Evolutionary conservation across 176 grass and related monocot species (phyloP).

Genomic region (Oryza glumipatula): DNA sequence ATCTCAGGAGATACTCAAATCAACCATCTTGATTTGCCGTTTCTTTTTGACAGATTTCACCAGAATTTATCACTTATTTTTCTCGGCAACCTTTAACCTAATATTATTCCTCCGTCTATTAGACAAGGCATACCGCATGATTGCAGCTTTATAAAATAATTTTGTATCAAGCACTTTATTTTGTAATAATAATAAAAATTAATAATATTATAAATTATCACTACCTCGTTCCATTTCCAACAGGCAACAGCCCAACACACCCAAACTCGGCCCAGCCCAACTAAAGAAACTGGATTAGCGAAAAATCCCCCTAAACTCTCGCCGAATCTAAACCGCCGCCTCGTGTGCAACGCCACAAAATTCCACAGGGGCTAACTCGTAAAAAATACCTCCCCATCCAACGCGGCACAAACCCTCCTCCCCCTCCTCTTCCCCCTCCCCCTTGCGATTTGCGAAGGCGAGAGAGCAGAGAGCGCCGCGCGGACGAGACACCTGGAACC

Average conservation of each 20-base stretch:
- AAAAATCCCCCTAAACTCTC: not conserved
- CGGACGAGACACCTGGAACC: conserved; percentile 5
- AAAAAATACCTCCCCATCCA: conserved; percentile 5
- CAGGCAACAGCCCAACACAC: not conserved
- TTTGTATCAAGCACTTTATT: too few relatives aligned
- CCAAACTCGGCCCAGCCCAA: not conserved
- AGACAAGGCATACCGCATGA: too few relatives aligned
- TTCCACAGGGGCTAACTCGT: not conserved
- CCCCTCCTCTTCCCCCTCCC: not conserved
- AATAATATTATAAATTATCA: too few relatives aligned
- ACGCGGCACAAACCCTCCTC: conserved; percentile 11
- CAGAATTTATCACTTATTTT: not conserved
- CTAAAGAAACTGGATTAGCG: not conserved
- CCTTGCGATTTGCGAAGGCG: not conserved
- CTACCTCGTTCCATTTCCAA: not conserved
- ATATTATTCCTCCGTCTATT: too few relatives aligned
- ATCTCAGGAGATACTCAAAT: not conserved
- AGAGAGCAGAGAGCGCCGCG: not conserved
- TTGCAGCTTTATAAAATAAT: too few relatives aligned
- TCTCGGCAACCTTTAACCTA: not conserved
- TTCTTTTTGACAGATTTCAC: not conserved
- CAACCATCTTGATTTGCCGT: not conserved
- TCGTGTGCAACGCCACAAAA: not conserved
- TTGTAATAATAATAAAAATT: too few relatives aligned
- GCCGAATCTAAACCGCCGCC: not conserved